Conservation (phyloP, 768 basidiomycete genomes). For the Paxillus involutus region DNA sequence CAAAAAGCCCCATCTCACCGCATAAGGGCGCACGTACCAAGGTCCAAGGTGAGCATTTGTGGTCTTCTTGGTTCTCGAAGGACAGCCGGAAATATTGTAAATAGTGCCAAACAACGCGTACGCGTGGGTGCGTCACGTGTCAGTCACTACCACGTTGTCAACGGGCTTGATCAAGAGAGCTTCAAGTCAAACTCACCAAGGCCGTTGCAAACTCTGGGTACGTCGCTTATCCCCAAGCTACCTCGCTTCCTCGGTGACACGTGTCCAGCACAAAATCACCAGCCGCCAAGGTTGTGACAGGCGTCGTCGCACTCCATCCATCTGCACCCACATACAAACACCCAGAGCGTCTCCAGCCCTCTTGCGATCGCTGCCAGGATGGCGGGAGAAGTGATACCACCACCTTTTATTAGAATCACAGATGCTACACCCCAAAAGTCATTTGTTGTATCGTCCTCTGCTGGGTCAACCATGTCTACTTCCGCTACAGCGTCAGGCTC, state of each 20-base stretch:
- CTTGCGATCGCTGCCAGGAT: not conserved
- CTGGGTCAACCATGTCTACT: conserved; percentile 2
- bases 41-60: conserved; percentile 3
- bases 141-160: too few relatives aligned
- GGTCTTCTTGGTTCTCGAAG: not conserved
- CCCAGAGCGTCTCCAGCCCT: not conserved
- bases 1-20: too few relatives aligned
- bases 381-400: not conserved
- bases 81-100: conserved; percentile 1
- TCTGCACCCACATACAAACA: not conserved
- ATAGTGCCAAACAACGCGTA: conserved; percentile 18
- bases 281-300: not conserved
- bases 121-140: conserved; percentile 8
- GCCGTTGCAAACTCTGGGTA: too few relatives aligned
- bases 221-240: too few relatives aligned
- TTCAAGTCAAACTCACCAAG: not conserved
- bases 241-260: too few relatives aligned
- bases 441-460: not conserved
- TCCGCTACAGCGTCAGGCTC: conserved; percentile 1
- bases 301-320: not conserved
- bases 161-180: too few relatives aligned
- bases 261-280: not conserved
- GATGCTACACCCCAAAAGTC: conserved; percentile 23
- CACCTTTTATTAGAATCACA: conserved; percentile 10
- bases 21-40: not conserved